These are phyloP conservation scores for Dovyalis caffra DNA, from an alignment of 345 rosid species.

Conservation along the genomic window DNA sequence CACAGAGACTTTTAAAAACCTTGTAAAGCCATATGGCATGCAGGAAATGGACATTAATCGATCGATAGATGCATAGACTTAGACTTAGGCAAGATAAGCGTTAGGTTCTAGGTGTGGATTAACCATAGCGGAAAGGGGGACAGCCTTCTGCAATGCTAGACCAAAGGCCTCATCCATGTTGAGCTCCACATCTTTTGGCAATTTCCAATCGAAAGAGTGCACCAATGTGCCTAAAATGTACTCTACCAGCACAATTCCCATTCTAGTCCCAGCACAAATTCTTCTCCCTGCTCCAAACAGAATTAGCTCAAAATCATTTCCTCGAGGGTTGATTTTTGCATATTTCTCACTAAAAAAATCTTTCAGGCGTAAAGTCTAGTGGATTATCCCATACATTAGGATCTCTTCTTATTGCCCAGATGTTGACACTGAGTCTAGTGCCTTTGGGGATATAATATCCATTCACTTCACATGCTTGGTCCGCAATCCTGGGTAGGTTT, in stretches of 20 bases:
- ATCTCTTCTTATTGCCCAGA: constrained; percentile 69
- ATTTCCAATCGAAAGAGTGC: constrained; percentile 55
- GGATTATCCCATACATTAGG: constrained; percentile 53
- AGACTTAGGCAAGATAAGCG: constrained; percentile 27
- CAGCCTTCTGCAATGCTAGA: constrained; percentile 53
- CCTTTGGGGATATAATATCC: constrained; percentile 49
- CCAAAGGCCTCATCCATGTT: constrained; percentile 65
- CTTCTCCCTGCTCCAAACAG: constrained; percentile 58
- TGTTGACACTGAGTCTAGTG: constrained; percentile 47
- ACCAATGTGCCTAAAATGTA: constrained; percentile 50
- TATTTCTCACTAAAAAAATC: constrained; percentile 35
- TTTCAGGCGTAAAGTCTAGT: constrained; percentile 40
- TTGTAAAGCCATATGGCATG: not conserved
- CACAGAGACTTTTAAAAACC: not conserved
- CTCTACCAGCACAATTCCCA: constrained; percentile 52
- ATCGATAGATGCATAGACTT: not conserved
- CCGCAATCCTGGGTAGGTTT: constrained; percentile 43
- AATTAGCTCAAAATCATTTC: constrained; percentile 50
- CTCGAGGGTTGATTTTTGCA: constrained; percentile 39
- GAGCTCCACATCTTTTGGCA: constrained; percentile 31
- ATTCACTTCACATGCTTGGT: constrained; percentile 41
- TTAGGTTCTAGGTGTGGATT: constrained; percentile 38
- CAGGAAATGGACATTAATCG: not conserved
- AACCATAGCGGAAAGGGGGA: constrained; percentile 47
- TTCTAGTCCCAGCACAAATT: constrained; percentile 56